phyloP scores from a whole-genome alignment of 768 basidiomycete species.

The Boletus reticulatus region DNA sequence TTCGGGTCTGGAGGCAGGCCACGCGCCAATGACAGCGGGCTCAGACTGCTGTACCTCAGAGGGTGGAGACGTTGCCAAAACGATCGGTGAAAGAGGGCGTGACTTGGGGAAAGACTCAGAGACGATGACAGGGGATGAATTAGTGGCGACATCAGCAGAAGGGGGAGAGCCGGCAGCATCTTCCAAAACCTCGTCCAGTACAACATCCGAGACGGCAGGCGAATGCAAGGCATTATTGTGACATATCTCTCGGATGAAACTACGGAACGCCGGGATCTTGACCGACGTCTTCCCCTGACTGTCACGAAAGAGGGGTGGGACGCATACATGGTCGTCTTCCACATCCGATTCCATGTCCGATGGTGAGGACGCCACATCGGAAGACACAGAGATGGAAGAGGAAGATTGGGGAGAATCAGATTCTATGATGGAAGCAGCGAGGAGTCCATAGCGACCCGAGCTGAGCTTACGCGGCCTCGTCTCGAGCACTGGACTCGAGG shows the following conservation, averaged over 20 bases:
- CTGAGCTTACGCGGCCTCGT: conserved; percentile 29
- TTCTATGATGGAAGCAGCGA: conserved; percentile 30
- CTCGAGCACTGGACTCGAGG: conserved; percentile 27
- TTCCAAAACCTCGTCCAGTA: conserved; percentile 8
- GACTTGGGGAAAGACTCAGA: conserved; percentile 25
- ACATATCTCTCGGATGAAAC: conserved; percentile 30
- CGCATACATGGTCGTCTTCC: conserved; percentile 42
- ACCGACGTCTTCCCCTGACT: conserved; percentile 14
- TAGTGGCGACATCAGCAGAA: background rate
- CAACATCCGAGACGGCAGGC: conserved; percentile 7
- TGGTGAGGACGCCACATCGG: conserved; percentile 28
- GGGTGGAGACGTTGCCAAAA: conserved; percentile 38
- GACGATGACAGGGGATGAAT: conserved; percentile 18
- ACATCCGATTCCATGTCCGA: conserved; percentile 50
- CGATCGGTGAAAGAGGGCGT: conserved; percentile 48
- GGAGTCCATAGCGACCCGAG: conserved; percentile 66
- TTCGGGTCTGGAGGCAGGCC: conserved; percentile 38
- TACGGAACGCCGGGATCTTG: conserved; percentile 33
- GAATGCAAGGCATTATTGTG: conserved; percentile 9
- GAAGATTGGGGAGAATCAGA: conserved; percentile 29
- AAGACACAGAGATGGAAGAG: conserved; percentile 43
- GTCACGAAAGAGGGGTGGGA: conserved; percentile 14
- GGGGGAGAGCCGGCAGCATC: conserved; percentile 11
- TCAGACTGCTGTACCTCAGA: conserved; percentile 29
- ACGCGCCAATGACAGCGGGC: conserved; percentile 42